phyloP scores from a whole-genome alignment of 179 eudicot genomes.

The Pouteria campechiana region DNA sequence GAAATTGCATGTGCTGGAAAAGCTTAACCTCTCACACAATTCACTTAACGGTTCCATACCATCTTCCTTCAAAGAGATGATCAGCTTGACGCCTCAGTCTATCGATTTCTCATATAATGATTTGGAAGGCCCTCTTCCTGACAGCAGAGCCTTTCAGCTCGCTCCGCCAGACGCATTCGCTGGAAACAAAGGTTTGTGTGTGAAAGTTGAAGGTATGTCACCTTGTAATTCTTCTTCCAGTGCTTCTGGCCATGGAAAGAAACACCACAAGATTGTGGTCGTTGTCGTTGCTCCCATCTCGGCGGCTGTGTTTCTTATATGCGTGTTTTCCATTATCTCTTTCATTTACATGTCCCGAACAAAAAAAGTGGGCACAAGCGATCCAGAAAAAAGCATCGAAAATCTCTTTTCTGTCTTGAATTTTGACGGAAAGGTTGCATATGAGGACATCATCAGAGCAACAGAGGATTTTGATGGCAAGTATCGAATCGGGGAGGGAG shows the following conservation, averaged over 20 bases:
- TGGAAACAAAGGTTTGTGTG: neutral
- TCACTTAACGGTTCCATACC: slow-evolving; percentile 12
- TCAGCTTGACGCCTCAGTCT: slow-evolving; percentile 7
- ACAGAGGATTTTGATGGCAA: slow-evolving; percentile 8
- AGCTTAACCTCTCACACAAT: slow-evolving; percentile 16
- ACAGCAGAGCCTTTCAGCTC: slow-evolving; percentile 6
- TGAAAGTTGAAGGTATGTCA: neutral
- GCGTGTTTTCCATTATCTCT: neutral
- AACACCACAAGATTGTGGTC: neutral
- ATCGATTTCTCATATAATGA: slow-evolving; percentile 12
- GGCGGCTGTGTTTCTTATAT: neutral
- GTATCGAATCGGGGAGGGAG: slow-evolving; percentile 13
- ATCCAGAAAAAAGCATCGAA: neutral
- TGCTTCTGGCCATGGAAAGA: neutral
- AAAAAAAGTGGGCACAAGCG: neutral
- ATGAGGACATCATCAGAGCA: slow-evolving; percentile 8
- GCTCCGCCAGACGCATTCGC: slow-evolving; percentile 2
- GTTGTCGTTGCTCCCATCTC: neutral
- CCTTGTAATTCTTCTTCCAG: neutral
- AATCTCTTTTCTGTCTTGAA: neutral
- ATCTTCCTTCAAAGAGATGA: neutral
- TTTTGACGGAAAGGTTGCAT: slow-evolving; percentile 5
- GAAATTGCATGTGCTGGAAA: neutral
- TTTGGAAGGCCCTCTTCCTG: slow-evolving; percentile 14
- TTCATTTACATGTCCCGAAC: neutral